Evolutionary conservation across 225 moss, liverwort and hornwort species (phyloP), one percentile per base, ranked within the genome.

Genomic region (Lunularia cruciata): DNA sequence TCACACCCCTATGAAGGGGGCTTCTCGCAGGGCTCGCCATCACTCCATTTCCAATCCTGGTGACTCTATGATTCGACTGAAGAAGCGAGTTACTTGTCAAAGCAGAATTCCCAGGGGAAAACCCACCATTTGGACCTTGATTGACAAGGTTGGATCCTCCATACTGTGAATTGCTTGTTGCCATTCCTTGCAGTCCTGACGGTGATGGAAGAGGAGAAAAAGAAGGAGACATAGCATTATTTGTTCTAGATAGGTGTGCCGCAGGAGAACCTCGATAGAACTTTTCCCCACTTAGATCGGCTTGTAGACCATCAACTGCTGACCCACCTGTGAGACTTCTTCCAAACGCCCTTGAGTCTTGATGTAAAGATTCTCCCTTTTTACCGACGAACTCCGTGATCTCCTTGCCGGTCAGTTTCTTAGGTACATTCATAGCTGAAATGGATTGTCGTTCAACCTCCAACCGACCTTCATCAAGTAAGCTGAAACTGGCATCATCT

Each of bases 401-500:
- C 57, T 75, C 86, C 78, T 58, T 72, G 0, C 37, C 77, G 26
- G 47, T 20, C 16, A 78, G 57, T 77, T 76, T 80, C 70, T 76
- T 87, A 3, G 68, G 68, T 13, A 60, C 53, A 71, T 71, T 68
- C 53, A 39, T 71, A 25, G 69, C 83, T 73, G 83, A 58, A 64
- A 37, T 63, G 9, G 30, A 45, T 47, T 72, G 79, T 26, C 58
- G 60, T 68, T 88, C 93, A 52, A 52, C 63, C 69, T 87, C 87
- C 55, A 79, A 40, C 27, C 78, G 81, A 67, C 80, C 83, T 43
- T 78, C 81, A 33, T 87, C 89, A 20, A 98, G 67, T 74, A 93
- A 85, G 71, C 89, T 86, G 67, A 91, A 91, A 54, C 83, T 86
- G 43, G 84, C 84, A 71, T 88, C 90, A 71, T 89, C 93, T 66